Evolutionary conservation across 495 filamentous ascomycete genomes (phyloP).

Genomic region (Penicillium lagena): DNA sequence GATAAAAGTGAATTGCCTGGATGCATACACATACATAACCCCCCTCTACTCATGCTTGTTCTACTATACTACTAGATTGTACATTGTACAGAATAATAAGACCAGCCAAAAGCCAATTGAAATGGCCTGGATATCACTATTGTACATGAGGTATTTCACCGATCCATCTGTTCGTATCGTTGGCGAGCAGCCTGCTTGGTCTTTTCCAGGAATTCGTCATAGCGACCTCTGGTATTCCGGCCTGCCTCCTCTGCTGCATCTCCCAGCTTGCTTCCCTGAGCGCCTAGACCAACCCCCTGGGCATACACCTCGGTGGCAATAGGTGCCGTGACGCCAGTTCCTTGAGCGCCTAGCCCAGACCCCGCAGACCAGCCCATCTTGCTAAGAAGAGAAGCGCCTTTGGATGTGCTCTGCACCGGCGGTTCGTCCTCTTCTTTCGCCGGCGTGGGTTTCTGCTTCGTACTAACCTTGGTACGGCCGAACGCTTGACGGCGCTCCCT

Average conservation of each 20-base stretch:
- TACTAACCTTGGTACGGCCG: constrained; percentile 52
- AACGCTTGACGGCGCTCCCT: constrained; percentile 73
- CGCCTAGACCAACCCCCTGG: constrained; percentile 79
- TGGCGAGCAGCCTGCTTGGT: constrained; percentile 75
- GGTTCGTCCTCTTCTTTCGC: constrained; percentile 26
- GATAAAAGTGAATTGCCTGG: background rate
- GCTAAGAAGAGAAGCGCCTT: constrained; percentile 74
- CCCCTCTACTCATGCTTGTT: constrained; percentile 7
- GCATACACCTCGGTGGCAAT: constrained; percentile 75
- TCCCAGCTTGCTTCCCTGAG: constrained; percentile 74
- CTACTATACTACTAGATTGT: constrained; percentile 13
- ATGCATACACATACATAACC: constrained; percentile 10
- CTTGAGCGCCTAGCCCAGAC: constrained; percentile 72
- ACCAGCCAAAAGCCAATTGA: background rate
- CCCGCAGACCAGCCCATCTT: constrained; percentile 91
- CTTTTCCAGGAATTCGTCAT: constrained; percentile 70
- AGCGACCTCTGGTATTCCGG: constrained; percentile 61
- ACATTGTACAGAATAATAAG: constrained; percentile 6
- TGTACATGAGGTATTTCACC: constrained; percentile 4
- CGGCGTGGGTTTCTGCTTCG: constrained; percentile 21
- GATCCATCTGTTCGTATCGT: constrained; percentile 60
- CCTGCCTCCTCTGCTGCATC: constrained; percentile 77
- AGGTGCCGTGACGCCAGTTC: constrained; percentile 68
- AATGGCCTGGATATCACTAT: background rate
- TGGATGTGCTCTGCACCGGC: constrained; percentile 51